Percentiles rank a stretch among this genome's conserved stretches.
Evolutionary conservation across 108 stramenopile genomes (phyloP).

Genomic region (Mayamaea pseudoterrestris): DNA sequence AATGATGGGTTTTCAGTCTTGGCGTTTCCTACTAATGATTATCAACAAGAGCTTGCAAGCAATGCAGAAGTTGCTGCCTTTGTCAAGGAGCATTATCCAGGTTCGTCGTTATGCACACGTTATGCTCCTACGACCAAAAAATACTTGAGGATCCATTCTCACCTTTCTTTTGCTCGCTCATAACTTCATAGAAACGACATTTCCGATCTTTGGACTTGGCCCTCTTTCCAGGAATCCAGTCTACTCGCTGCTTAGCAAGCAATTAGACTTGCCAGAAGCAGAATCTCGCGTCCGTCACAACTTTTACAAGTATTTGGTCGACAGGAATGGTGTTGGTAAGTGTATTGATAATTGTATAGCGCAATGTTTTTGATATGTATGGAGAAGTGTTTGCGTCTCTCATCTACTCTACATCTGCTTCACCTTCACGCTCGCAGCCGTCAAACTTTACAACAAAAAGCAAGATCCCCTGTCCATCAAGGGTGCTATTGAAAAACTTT

Average conservation of each 20-base stretch:
- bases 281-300: constrained; percentile 34
- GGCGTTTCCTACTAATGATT: constrained; percentile 72
- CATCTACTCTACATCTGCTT: no score
- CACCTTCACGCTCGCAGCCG: no score
- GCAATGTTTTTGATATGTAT: no score
- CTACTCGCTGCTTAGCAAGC: constrained; percentile 36
- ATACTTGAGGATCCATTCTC: no score
- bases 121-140: no score
- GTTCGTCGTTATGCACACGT: no score
- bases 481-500: constrained; percentile 43
- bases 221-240: constrained; percentile 41
- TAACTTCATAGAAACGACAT: no score
- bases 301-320: constrained; percentile 73
- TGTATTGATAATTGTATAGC: no score
- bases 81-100: constrained; percentile 41
- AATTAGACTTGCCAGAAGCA: no score
- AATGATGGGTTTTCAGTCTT: constrained; percentile 39
- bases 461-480: constrained; percentile 38
- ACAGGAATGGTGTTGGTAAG: constrained; percentile 44
- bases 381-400: no score
- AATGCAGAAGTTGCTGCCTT: constrained; percentile 51
- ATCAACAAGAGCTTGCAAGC: constrained; percentile 58
- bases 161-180: no score
- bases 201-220: constrained; percentile 46
- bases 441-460: constrained; percentile 43